A percentile compares a stretch with the other conserved stretches of the same genome.
Conservation (phyloP, 2,329 filamentous ascomycete genomes). For the Trichophyton simii region DNA sequence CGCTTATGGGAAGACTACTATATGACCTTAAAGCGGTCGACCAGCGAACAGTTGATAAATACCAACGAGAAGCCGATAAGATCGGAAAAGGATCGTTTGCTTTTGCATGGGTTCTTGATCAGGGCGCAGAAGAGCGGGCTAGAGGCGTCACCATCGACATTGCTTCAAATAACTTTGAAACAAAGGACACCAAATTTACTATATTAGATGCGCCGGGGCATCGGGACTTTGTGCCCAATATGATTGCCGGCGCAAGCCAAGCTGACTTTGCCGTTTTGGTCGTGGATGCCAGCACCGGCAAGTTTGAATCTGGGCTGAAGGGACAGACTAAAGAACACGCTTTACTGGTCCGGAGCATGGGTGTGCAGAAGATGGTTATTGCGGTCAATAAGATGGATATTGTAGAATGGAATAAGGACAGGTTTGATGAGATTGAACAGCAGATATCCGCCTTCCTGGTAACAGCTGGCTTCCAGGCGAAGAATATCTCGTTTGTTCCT, state of each 20-base stretch:
- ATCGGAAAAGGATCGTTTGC: conserved; percentile 94
- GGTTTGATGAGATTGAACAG: conserved; percentile 73
- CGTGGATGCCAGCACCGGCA: conserved; percentile 78
- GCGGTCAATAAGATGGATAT: conserved; percentile 93
- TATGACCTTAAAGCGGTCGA: conserved; percentile 82
- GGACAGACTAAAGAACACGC: conserved; percentile 94
- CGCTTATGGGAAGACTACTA: conserved; percentile 87
- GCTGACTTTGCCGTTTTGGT: conserved; percentile 93
- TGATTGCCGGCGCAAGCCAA: conserved; percentile 94
- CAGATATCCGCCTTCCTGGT: conserved; percentile 74
- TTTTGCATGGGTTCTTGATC: conserved; percentile 91
- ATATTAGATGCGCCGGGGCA: conserved; percentile 94
- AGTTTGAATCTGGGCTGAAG: conserved; percentile 84
- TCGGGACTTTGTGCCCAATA: conserved; percentile 92
- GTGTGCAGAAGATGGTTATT: conserved; percentile 75
- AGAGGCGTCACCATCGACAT: conserved; percentile 95
- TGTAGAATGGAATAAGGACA: conserved; percentile 65
- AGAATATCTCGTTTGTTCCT: conserved; percentile 75
- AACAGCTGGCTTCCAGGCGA: conserved; percentile 66
- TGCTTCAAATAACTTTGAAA: conserved; percentile 88
- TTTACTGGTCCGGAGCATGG: conserved; percentile 76
- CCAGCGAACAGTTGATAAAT: conserved; percentile 75
- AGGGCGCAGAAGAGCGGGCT: conserved; percentile 74
- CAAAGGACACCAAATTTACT: conserved; percentile 73
- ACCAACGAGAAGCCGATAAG: conserved; percentile 74